phyloP scores from a whole-genome alignment of 2,329 filamentous ascomycete species.

The Stachybotrys chlorohalonatus region DNA sequence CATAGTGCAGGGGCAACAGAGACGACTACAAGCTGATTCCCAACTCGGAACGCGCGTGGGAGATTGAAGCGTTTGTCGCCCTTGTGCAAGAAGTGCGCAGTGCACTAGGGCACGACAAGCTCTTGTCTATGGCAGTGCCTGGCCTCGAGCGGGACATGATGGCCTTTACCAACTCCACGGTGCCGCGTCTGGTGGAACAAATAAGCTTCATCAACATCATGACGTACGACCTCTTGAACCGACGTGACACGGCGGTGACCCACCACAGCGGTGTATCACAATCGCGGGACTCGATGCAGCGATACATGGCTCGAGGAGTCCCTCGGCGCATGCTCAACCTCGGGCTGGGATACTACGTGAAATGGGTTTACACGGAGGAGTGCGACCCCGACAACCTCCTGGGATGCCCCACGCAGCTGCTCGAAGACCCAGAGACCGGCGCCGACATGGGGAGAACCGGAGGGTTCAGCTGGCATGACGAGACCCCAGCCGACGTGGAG shows the following conservation, averaged over 20 bases:
- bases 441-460: slow-evolving; percentile 48
- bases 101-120: slow-evolving; percentile 45
- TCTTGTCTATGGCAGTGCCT: slow-evolving; percentile 61
- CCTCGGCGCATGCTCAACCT: slow-evolving; percentile 46
- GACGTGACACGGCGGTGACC: slow-evolving; percentile 52
- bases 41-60: slow-evolving; percentile 50
- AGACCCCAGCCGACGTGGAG: slow-evolving; percentile 41
- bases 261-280: slow-evolving; percentile 56
- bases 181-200: slow-evolving; percentile 46
- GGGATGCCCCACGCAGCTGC: slow-evolving; percentile 43
- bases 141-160: slow-evolving; percentile 58
- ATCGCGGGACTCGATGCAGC: slow-evolving; percentile 44
- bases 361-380: slow-evolving; percentile 48
- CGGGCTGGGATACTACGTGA: slow-evolving; percentile 59
- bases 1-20: slow-evolving; percentile 48
- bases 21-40: slow-evolving; percentile 58
- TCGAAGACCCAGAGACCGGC: slow-evolving; percentile 51
- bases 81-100: slow-evolving; percentile 49
- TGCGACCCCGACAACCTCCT: slow-evolving; percentile 33
- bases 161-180: slow-evolving; percentile 49
- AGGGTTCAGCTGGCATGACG: slow-evolving; percentile 51
- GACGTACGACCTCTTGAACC: slow-evolving; percentile 64
- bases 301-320: slow-evolving; percentile 49
- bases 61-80: slow-evolving; percentile 54
- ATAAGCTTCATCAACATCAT: slow-evolving; percentile 62